Conservation (phyloP, 345 rosid genomes). For the Boechera divaricarpa region DNA sequence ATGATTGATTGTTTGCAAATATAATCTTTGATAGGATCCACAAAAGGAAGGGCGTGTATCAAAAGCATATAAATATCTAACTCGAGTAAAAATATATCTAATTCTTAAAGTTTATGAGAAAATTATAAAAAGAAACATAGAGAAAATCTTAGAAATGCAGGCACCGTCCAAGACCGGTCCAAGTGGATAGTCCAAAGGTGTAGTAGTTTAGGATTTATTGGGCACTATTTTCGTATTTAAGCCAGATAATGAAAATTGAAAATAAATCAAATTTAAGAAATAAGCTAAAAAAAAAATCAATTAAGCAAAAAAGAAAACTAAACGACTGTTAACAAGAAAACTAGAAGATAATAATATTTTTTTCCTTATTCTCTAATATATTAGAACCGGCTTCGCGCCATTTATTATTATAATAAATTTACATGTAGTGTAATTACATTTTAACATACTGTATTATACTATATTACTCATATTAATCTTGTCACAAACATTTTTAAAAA, state of each 20-base stretch:
- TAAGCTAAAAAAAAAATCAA: neutral
- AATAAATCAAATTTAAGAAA: neutral
- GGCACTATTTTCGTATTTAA: neutral
- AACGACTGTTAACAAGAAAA: neutral
- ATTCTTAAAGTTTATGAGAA: neutral
- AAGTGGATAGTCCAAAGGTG: neutral
- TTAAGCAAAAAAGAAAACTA: no score
- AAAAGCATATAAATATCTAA: slow-evolving; percentile 41
- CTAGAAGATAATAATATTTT: no score
- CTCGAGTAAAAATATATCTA: slow-evolving; percentile 1
- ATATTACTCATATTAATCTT: no score
- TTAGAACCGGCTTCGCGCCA: no score
- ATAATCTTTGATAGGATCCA: slow-evolving; percentile 30
- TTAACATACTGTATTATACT: no score
- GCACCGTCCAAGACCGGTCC: neutral
- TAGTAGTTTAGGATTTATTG: neutral
- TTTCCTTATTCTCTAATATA: no score
- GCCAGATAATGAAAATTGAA: neutral
- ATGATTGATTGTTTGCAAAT: slow-evolving; percentile 37
- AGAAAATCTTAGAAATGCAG: neutral
- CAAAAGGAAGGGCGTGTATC: slow-evolving; percentile 41
- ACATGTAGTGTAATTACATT: no score
- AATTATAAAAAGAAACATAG: neutral
- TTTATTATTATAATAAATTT: no score
- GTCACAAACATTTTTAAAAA: no score